Base-by-base conservation (phyloP, 108 stramenopile genomes). In the Epithemia pelagica region DNA sequence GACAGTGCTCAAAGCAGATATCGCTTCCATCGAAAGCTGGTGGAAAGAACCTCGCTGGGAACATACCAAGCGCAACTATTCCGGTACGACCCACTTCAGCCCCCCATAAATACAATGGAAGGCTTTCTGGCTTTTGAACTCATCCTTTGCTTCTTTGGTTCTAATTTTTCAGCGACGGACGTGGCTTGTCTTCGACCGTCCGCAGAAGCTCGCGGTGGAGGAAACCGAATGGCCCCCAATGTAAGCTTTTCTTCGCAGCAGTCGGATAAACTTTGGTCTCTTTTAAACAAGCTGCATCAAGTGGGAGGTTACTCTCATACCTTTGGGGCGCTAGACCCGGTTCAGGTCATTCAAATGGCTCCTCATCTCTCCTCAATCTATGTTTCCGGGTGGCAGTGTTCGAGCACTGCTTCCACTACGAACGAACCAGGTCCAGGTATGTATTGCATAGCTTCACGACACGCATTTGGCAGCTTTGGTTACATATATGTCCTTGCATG, bases 301-400 rank as follows among this genome's bases (percentile, higher is more conserved):
- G 59, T 56, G 18, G 91, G 92, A 2, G 92, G 90, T 2, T 96
- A 92, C 71, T 86, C 87, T 5, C 94, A 95, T 75, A 98, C 97
- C 28, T 98, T 96, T 78, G 97, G 97, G 26, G 93, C 95, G 20
- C 85, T 98, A 31, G 97, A 98, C 77, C 94, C 97, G 32, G 95
- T 98, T 19, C 97, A 98, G 77, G 95, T 90, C 52, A 75, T 89
- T 22, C 91, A 95, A 70, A 97, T 97, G 97, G 94, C 95, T 29
- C 91, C 93, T 3, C 90, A 97, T 72, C 87, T 97, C 54, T 76
- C 82, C 30, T 74, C 71, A 29, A 80, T 97, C 65, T 97, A 97
- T 73, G 85, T 97, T 15, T 85, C 82, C 69, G 97, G 97, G 52
- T 97, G 97, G 95, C 97, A 96, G 67, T 95, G 95, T 75, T 87